Conservation (phyloP, 495 filamentous ascomycete species). For the Penicillium waksmanii region DNA sequence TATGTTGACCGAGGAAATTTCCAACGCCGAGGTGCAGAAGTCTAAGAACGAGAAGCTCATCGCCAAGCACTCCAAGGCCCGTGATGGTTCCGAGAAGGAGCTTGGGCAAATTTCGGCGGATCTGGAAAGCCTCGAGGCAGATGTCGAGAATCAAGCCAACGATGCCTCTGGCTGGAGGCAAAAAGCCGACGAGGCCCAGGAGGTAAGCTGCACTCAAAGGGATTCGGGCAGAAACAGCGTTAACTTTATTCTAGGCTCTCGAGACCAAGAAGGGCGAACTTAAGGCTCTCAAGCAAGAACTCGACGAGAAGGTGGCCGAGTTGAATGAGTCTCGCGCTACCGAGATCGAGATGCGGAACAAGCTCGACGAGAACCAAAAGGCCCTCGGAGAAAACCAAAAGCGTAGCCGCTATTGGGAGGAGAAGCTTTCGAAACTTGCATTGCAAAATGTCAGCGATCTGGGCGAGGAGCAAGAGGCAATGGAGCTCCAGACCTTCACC, state of each 20-base stretch:
- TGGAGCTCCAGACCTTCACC: conserved; percentile 77
- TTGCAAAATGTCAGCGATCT: conserved; percentile 80
- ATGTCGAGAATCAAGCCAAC: conserved; percentile 73
- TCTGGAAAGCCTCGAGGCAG: conserved; percentile 72
- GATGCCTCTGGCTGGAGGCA: conserved; percentile 72
- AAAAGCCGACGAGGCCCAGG: conserved; percentile 84
- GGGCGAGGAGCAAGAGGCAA: conserved; percentile 54
- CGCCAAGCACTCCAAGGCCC: conserved; percentile 81
- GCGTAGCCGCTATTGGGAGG: conserved; percentile 79
- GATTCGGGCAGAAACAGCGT: background rate
- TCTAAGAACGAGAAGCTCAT: conserved; percentile 93
- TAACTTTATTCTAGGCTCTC: conserved; percentile 52
- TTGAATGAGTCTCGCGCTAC: conserved; percentile 86
- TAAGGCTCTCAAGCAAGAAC: conserved; percentile 74
- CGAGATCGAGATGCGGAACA: conserved; percentile 98
- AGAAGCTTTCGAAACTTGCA: conserved; percentile 77
- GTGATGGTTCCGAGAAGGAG: conserved; percentile 74
- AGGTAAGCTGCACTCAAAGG: conserved; percentile 42
- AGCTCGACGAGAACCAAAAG: conserved; percentile 93
- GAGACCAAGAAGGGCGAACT: conserved; percentile 81
- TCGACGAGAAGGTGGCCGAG: conserved; percentile 84
- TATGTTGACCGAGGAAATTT: conserved; percentile 77
- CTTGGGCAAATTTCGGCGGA: conserved; percentile 71
- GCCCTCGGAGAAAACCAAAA: conserved; percentile 84
- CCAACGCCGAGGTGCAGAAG: conserved; percentile 79